Base-by-base conservation (phyloP, 192 early-diverging fungal species). In the Coemansia sp. region DNA sequence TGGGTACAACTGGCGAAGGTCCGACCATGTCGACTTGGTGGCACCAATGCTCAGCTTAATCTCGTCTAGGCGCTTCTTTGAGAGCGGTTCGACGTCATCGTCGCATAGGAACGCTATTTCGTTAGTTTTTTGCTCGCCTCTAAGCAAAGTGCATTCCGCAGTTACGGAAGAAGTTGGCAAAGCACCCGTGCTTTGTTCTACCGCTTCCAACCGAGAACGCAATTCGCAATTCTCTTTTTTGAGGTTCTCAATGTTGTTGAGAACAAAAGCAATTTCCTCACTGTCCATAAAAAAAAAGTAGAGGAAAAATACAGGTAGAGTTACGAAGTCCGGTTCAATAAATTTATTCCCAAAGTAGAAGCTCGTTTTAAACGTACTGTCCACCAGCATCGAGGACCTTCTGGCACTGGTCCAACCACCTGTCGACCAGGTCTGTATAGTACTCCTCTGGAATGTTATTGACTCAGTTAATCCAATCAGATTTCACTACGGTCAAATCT, bases 1-100 rank as follows among this genome's bases (percentile, higher is more conserved):
- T n/a, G 50, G 50, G n/a, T 53, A 53, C 50, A 53, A 53, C 23
- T 53, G 26, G 23, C 50, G 50, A 26, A 53, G 50, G 10, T 53
- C 50, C 11, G 50, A 10, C 26, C 50, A 53, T 14, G 50, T 30
- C 9, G 50, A 11, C 50, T 53, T 53, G 23, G 26, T 11, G 10
- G 23, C 26, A 11, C 50, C 13, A 14, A 14, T 30, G 11, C 50
- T 30, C 11, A 30, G 50, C 9, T 3, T 30, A 53, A 53, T 53
- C 50, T 53, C 50, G 10, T 53, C 50, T 10, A 53, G 26, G 14
- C 50, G 50, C 26, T 53, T 53, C 50, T 9, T 53, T 53, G 50
- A 30, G 30, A 53, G 50, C 26, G 50, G 50, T 10, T 53, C 50
- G 14, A 53, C 26, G 26, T 53, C 50, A 26, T 28, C 5, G 26